phyloP scores from a whole-genome alignment of 768 basidiomycete species.

The Panaeolus cyanescens region DNA sequence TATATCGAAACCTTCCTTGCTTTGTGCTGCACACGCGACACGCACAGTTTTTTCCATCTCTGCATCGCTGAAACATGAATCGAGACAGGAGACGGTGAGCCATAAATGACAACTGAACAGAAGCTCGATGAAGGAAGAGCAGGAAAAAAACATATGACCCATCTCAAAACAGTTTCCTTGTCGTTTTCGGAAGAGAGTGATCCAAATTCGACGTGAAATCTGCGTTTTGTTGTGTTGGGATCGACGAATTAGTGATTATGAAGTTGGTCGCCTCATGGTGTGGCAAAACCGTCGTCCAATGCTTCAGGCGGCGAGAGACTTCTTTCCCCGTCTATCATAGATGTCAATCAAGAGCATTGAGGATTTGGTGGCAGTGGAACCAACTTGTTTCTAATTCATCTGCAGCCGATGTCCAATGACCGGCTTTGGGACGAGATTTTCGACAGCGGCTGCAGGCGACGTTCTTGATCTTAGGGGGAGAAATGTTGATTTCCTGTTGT shows the following conservation, averaged over 20 bases:
- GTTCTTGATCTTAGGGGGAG: neutral
- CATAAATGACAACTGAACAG: neutral
- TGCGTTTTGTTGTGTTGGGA: neutral
- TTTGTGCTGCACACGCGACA: neutral
- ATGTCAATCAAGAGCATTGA: neutral
- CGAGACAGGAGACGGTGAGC: neutral
- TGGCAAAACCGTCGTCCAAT: neutral
- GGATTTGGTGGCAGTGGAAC: neutral
- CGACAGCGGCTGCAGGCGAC: neutral
- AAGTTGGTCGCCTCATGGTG: conserved; percentile 1
- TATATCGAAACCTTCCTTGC: neutral
- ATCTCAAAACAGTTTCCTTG: neutral
- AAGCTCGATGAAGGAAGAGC: neutral
- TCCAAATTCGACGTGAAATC: neutral
- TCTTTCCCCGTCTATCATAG: conserved; percentile 1
- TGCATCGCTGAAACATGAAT: conserved; percentile 1
- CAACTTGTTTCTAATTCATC: neutral
- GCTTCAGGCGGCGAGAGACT: neutral
- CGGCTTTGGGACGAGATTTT: neutral
- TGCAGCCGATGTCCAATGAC: neutral
- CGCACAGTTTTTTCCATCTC: neutral
- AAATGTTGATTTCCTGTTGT: neutral
- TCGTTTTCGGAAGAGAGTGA: neutral
- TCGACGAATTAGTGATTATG: neutral
- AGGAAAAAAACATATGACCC: neutral